Conservation (phyloP, 225 moss, liverwort and hornwort genomes). For the Straminergon stramineum region DNA sequence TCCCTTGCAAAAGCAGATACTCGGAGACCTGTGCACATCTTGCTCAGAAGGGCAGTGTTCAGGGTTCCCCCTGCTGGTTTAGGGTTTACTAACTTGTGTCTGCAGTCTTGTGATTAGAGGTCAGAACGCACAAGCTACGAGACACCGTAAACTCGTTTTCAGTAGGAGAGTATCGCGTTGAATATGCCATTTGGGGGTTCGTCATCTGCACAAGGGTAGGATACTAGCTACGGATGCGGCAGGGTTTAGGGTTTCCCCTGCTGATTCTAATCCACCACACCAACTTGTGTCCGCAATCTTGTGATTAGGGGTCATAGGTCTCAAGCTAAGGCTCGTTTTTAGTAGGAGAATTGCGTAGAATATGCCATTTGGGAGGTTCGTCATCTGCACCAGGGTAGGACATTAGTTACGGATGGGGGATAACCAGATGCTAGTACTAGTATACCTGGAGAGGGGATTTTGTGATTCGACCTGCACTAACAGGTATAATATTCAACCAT, state of each 20-base stretch:
- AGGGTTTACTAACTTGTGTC: not conserved
- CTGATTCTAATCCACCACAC: not conserved
- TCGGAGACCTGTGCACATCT: not conserved
- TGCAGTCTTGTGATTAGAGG: not conserved
- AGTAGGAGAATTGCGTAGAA: not conserved
- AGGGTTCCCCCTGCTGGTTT: not conserved
- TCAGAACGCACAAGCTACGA: not conserved
- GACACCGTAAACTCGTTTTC: not conserved
- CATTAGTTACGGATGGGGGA: not conserved
- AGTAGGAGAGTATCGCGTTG: not conserved
- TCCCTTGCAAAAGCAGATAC: not conserved
- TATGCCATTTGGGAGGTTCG: not conserved
- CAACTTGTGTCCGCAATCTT: not conserved
- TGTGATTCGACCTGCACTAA: constrained; percentile 11
- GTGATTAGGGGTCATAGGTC: not conserved
- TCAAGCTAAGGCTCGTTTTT: not conserved
- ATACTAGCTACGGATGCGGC: not conserved
- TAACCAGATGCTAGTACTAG: not conserved
- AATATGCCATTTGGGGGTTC: not conserved
- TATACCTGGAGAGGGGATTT: constrained; percentile 15
- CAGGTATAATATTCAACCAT: not conserved
- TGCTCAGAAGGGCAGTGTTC: not conserved
- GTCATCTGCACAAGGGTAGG: constrained; percentile 2
- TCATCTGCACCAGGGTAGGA: constrained; percentile 8
- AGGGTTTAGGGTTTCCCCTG: not conserved